These are phyloP conservation scores for Rhizoclosmatium globosum DNA, from an alignment of 192 early-diverging fungal genomes.

Conservation along the genomic window DNA sequence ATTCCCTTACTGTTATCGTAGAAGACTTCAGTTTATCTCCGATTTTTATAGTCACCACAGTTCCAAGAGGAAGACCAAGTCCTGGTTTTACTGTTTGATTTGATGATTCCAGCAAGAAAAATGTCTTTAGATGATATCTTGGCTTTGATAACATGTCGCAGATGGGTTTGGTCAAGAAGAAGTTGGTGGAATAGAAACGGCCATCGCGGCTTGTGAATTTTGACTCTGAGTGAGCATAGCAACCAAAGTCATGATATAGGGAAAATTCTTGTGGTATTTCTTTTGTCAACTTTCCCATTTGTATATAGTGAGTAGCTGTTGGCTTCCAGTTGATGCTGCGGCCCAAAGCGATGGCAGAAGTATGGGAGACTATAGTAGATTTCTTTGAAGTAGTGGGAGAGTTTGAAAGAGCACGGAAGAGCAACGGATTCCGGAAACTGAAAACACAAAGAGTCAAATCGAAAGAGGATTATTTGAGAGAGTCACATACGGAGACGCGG, in stretches of 20 bases:
- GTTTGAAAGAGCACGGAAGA: background rate
- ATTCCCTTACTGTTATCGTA: background rate
- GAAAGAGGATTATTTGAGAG: background rate
- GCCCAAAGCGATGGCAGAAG: background rate
- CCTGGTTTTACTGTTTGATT: background rate
- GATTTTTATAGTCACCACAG: background rate
- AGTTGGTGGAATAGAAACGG: background rate
- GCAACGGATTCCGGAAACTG: background rate
- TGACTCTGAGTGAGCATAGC: background rate
- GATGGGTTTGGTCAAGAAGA: slow-evolving; percentile 3
- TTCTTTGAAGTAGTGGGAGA: background rate
- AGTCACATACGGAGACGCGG: background rate
- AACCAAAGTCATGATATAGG: background rate
- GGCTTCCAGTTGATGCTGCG: slow-evolving; percentile 3
- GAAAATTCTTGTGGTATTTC: background rate
- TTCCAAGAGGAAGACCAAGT: background rate
- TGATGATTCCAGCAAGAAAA: background rate
- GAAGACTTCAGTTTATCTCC: background rate
- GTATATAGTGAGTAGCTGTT: background rate
- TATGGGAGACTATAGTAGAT: background rate
- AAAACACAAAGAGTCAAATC: background rate
- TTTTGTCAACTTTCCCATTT: background rate
- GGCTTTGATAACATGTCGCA: background rate
- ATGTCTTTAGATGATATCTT: background rate
- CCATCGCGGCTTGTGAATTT: background rate